Evolutionary conservation across 129 eudicot genomes (phyloP).

Genomic region (Escallonia herrerae): DNA sequence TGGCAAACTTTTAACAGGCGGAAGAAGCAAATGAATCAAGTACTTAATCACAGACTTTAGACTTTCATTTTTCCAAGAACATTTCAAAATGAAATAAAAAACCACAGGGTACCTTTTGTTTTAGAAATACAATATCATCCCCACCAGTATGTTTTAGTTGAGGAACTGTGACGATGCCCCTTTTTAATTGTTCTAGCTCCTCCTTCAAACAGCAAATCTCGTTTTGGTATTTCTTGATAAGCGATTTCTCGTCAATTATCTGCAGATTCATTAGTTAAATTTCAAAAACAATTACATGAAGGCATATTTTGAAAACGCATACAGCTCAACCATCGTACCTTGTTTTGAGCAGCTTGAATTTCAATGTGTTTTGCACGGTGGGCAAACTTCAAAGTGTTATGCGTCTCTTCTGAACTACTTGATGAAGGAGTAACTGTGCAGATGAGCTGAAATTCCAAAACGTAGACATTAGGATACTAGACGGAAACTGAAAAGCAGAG

Average conservation of each 20-base stretch:
- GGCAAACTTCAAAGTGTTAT: conserved; percentile 92
- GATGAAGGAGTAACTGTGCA: conserved; percentile 94
- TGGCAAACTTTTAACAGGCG: no score
- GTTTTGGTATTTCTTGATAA: conserved; percentile 92
- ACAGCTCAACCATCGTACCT: conserved; percentile 39
- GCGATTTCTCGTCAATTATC: conserved; percentile 98
- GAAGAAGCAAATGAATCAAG: no score
- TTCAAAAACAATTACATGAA: conserved; percentile 4
- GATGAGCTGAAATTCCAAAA: conserved; percentile 48
- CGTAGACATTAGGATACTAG: not conserved
- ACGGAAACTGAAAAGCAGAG: conserved; percentile 1
- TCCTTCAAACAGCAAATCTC: conserved; percentile 83
- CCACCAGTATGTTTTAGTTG: conserved; percentile 59
- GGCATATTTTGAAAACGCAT: conserved; percentile 1
- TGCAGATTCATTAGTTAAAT: conserved; percentile 35
- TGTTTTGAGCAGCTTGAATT: conserved; percentile 96
- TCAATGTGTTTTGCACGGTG: conserved; percentile 95
- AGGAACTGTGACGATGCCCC: conserved; percentile 76
- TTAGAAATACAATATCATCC: conserved; percentile 69
- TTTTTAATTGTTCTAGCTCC: conserved; percentile 84
- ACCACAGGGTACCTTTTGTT: conserved; percentile 71
- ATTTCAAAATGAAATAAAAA: not conserved
- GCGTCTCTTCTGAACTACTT: conserved; percentile 94
- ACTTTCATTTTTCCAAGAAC: no score
- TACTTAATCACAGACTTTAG: no score